Percentiles rank a stretch among this genome's conserved stretches.
Evolutionary conservation across 2,329 filamentous ascomycete genomes (phyloP).

Genomic region (Metarhizium humberi): DNA sequence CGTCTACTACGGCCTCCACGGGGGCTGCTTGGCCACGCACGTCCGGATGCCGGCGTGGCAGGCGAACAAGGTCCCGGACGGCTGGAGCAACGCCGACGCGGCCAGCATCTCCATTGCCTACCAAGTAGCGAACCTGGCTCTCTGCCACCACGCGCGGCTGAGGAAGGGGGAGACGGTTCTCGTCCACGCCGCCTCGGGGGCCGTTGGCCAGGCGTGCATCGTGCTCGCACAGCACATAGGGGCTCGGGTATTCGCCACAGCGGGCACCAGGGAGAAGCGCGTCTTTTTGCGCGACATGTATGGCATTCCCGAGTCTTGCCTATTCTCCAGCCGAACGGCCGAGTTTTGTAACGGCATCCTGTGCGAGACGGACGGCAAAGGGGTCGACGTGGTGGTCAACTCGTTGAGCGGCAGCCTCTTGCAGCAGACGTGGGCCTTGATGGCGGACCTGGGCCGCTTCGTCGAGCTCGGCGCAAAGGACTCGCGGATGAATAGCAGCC

Average conservation of each 20-base stretch:
- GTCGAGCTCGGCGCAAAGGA: slow-evolving; percentile 28
- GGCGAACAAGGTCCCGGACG: slow-evolving; percentile 5
- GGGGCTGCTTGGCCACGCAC: slow-evolving; percentile 11
- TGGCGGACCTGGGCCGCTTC: slow-evolving; percentile 21
- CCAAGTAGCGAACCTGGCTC: slow-evolving; percentile 5
- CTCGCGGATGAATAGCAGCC: slow-evolving; percentile 20
- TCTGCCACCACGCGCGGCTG: slow-evolving; percentile 15
- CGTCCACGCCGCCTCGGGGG: slow-evolving; percentile 18
- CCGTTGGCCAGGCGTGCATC: slow-evolving; percentile 11
- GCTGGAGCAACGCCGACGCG: slow-evolving; percentile 18
- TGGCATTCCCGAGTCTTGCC: slow-evolving; percentile 15
- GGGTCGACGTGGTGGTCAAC: slow-evolving; percentile 9
- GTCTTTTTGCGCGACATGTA: slow-evolving; percentile 15
- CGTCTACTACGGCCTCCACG: slow-evolving; percentile 9
- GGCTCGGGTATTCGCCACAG: slow-evolving; percentile 20
- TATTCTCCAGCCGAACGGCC: slow-evolving; percentile 17
- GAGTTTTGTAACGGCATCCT: slow-evolving; percentile 16
- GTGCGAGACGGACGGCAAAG: slow-evolving; percentile 7
- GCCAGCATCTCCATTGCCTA: slow-evolving; percentile 12
- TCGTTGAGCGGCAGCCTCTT: slow-evolving; percentile 9
- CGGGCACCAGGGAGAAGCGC: slow-evolving; percentile 16
- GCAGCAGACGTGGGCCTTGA: slow-evolving; percentile 15
- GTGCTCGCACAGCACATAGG: slow-evolving; percentile 6
- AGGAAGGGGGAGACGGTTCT: slow-evolving; percentile 21
- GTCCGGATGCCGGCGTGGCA: slow-evolving; percentile 8